Evolutionary conservation across 2,329 filamentous ascomycete genomes (phyloP), one percentile per base, ranked within the genome.

Genomic region (Pseudocercospora crystallina): DNA sequence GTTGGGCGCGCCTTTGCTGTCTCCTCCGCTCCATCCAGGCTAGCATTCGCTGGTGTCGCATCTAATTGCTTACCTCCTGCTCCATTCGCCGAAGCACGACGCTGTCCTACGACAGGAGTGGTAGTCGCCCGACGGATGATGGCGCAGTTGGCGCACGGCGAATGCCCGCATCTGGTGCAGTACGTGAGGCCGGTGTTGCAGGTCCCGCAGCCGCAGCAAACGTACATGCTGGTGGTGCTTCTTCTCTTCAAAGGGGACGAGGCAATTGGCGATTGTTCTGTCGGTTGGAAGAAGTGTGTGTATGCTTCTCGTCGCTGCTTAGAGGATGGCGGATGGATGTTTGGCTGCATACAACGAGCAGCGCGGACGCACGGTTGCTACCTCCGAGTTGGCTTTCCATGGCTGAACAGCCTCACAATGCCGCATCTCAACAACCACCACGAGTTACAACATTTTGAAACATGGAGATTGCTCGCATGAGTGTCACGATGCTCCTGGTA

Each of bases 401-500:
- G 20, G 20, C 20, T 26, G 20, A 39, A 26, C 44, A 39, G 38
- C 49, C 43, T 44, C 41, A 29, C 12, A 33, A 10, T 13, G 37
- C 38, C 17, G 35, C 39, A 41, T 47, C 39, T 43, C 20, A 33
- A 31, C 26, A 15, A 43, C 14, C 14, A 52, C 39, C 34, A 37
- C 38, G 34, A 29, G 20, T 32, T 12, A 47, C 12, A 56, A 39
- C 31, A 41, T 49, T 17, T 36, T 45, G 43, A 47, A 3, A 45
- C 45, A 48, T 46, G 43, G 51, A 54, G 47, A 30, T 46, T 39
- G 43, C 45, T 57, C 36, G n/a, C 12, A 20, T 41, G 42, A 47
- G 30, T n/a, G 11, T 15, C 17, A 31, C 43, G 41, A 47, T 35
- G 2, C 30, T 43, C 42, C 42, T 30, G 45, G 44, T 49, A 36